Conservation (phyloP, 495 filamentous ascomycete species). For the Gamarada debralockiae region DNA sequence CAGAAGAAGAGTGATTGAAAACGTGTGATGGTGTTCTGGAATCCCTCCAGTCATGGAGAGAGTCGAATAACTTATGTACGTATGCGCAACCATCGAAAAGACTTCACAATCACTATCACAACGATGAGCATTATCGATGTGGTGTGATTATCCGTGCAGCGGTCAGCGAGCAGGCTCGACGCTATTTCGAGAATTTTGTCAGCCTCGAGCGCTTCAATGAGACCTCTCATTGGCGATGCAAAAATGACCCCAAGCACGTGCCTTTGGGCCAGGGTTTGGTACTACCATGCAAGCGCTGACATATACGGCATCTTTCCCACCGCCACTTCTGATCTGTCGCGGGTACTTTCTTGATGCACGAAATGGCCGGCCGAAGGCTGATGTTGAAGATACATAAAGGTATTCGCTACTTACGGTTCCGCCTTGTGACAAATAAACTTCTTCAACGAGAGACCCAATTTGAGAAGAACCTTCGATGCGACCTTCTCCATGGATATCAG, state of each 20-base stretch:
- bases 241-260: not conserved
- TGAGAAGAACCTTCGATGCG: no score
- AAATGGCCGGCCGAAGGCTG: no score
- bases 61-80: not conserved
- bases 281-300: not conserved
- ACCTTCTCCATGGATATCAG: no score
- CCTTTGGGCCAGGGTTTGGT: not conserved
- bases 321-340: no score
- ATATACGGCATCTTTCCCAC: not conserved
- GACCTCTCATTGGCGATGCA: constrained; percentile 1
- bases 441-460: no score
- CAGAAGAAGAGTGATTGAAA: not conserved
- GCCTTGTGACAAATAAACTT: no score
- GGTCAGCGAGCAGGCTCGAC: not conserved
- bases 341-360: no score
- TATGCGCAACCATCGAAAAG: not conserved
- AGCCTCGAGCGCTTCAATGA: constrained; percentile 6
- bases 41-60: no score
- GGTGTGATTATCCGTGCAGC: not conserved
- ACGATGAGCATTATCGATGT: not conserved
- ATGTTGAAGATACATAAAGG: no score
- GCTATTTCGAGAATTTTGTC: constrained; percentile 4
- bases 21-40: no score
- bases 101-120: constrained; percentile 9
- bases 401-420: no score